Evolutionary conservation across 371 early-diverging fungal species (phyloP), one percentile per base, ranked within the genome.

Genomic region (Rhizopus stolonifer): DNA sequence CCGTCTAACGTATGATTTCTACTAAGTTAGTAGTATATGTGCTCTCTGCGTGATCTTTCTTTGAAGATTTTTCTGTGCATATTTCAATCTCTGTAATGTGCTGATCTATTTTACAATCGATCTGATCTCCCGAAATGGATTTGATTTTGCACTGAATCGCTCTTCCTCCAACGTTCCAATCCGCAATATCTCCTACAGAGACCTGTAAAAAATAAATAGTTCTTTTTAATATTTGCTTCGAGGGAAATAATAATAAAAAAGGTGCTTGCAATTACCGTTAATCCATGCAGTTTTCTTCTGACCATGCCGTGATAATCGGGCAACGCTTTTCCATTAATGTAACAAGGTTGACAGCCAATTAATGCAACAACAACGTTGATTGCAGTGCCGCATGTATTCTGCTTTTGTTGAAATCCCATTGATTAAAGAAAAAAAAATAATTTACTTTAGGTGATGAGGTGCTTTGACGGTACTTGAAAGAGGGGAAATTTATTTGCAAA

Each of bases 1-100:
- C 10, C 31, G 18, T 32, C 49, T 45, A 58, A 64, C 65, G 23
- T 6, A 66, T 61, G 31, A 46, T 61, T n/a, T 66, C 61, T 15
- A 34, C 47, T 31, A 66, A 52, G 19, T 48, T 54, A 11, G 46
- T 52, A 14, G 56, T 22, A 45, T 58, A 61, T 6, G 52, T 56
- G 10, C 56, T 56, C 29, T 56, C 26, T 31, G 18, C 15, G 15
- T 21, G 2, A 2, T 18, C 8, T 42, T 21, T 21, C 10, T 42
- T 42, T 13, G 9, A 9, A 7, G 42, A 15, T 9, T 15, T 42
- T 42, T 42, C 42, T 42, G 8, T 42, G 22, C 22, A 42, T 21
- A 42, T 42, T 21, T 42, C 42, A 2, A 42, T 42, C 18, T 42
- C 42, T 17, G 42, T 42, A n/a, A 21, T 42, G 15, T 42, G 42